phyloP scores from a whole-genome alignment of 2,329 filamentous ascomycete genomes.

The Neonectria hederae region DNA sequence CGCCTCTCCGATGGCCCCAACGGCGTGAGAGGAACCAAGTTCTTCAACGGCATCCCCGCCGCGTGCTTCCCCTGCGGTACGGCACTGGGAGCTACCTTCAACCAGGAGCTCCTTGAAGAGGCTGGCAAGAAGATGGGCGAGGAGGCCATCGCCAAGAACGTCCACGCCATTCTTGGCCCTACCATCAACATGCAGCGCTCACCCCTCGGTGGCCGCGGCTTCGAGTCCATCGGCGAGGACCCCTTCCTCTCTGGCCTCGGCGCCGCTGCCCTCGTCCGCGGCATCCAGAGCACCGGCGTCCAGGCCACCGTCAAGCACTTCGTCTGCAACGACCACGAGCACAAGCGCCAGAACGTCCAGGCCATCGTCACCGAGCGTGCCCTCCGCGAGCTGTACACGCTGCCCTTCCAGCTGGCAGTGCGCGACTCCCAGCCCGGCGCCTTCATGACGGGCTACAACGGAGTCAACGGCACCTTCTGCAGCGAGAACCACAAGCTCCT shows the following conservation, averaged over 20 bases:
- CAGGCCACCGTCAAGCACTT: constrained; percentile 69
- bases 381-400: constrained; percentile 66
- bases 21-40: constrained; percentile 72
- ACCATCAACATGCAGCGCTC: constrained; percentile 71
- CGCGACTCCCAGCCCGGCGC: constrained; percentile 61
- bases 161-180: constrained; percentile 67
- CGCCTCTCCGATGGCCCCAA: constrained; percentile 76
- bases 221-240: constrained; percentile 68
- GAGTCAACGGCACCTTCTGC: constrained; percentile 65
- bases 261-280: constrained; percentile 62
- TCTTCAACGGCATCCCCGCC: constrained; percentile 70
- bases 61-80: constrained; percentile 71
- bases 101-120: constrained; percentile 60
- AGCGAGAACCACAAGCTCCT: constrained; percentile 63
- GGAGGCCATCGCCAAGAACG: constrained; percentile 65
- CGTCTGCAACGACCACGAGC: constrained; percentile 70
- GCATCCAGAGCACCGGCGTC: constrained; percentile 65
- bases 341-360: constrained; percentile 65
- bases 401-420: constrained; percentile 67
- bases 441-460: constrained; percentile 69
- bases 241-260: constrained; percentile 65
- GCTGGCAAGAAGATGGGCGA: constrained; percentile 62
- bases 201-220: constrained; percentile 68
- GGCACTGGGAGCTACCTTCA: constrained; percentile 66
- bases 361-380: constrained; percentile 64